A percentile compares a stretch with the other conserved stretches of the same genome.
Evolutionary conservation across 1,284 basidiomycete genomes (phyloP).

Genomic region (Irpex rosettiformis): DNA sequence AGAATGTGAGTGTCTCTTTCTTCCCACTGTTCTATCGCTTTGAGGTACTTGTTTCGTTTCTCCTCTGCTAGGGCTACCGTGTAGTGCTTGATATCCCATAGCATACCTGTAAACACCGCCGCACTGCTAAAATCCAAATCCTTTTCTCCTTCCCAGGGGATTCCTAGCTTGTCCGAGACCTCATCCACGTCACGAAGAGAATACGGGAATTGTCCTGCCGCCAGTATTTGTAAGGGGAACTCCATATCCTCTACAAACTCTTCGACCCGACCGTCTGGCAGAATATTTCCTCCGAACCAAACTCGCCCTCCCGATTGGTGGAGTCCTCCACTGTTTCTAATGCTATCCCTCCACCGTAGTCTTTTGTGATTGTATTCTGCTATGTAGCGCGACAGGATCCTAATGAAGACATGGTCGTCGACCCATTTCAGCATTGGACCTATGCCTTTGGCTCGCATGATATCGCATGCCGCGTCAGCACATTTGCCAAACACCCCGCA

Average conservation of each 20-base stretch:
- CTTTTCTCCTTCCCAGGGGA: constrained; percentile 24
- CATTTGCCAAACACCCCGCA: constrained; percentile 8
- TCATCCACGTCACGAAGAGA: constrained; percentile 18
- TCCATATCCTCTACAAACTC: constrained; percentile 21
- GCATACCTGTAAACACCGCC: constrained; percentile 15
- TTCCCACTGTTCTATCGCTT: constrained; percentile 7
- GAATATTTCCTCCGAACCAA: constrained; percentile 26
- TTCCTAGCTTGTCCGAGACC: constrained; percentile 18
- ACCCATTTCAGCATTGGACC: constrained; percentile 10
- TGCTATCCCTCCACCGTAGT: neutral
- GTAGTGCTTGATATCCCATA: constrained; percentile 13
- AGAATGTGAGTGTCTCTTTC: constrained; percentile 2
- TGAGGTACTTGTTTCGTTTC: constrained; percentile 9
- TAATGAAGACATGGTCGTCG: constrained; percentile 18
- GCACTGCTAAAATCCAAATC: constrained; percentile 15
- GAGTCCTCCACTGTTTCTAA: neutral
- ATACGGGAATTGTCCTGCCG: constrained; percentile 17
- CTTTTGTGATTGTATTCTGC: constrained; percentile 8
- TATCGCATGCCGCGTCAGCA: constrained; percentile 15
- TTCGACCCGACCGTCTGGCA: constrained; percentile 9
- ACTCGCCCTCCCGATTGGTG: constrained; percentile 14
- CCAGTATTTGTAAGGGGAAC: constrained; percentile 16
- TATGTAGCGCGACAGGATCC: constrained; percentile 6
- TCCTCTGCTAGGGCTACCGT: constrained; percentile 4
- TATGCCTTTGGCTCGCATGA: constrained; percentile 18